phyloP scores from a whole-genome alignment of 2,329 filamentous ascomycete species.

The Didymosphaeria variabile region DNA sequence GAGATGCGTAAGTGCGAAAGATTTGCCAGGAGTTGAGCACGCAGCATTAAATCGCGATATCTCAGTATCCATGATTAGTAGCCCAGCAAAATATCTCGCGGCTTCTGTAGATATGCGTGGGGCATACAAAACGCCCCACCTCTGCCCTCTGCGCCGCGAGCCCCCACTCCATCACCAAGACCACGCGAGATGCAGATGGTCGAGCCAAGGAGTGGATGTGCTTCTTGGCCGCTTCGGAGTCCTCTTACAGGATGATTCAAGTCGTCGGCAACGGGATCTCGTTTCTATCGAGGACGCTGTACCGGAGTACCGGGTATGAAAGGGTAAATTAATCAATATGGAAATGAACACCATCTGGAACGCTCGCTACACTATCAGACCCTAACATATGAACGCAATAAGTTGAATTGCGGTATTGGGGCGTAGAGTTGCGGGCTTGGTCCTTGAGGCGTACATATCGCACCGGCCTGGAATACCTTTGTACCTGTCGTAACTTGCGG shows the following conservation, averaged over 20 bases:
- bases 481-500: no score
- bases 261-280: no score
- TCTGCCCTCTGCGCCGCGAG: no score
- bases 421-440: background rate
- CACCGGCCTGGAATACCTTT: background rate
- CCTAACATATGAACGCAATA: background rate
- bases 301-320: background rate
- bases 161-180: no score
- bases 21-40: background rate
- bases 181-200: no score
- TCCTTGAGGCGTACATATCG: background rate
- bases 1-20: background rate
- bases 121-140: no score
- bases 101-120: no score
- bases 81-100: no score
- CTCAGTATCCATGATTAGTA: background rate
- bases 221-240: no score
- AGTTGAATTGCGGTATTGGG: background rate
- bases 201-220: no score
- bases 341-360: background rate
- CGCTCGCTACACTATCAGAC: background rate
- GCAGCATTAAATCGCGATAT: background rate
- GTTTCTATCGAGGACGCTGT: no score
- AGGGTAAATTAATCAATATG: conserved; percentile 1
- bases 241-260: no score